Evolutionary conservation across 345 rosid species (phyloP).

Genomic region (Camelina sativa): DNA sequence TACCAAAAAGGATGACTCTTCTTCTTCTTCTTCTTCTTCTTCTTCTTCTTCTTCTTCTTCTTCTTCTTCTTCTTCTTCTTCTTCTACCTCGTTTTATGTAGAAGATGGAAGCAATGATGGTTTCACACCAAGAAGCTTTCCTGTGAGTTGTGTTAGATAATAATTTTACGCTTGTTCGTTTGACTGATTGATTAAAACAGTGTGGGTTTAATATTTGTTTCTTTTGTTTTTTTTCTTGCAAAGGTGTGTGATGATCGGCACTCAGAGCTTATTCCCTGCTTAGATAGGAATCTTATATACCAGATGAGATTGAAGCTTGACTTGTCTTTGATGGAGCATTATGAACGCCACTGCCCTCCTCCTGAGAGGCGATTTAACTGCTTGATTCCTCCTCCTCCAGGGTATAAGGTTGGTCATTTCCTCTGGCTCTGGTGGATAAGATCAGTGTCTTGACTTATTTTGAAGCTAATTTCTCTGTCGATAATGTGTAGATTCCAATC

Average conservation of each 20-base stretch:
- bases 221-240: conserved; percentile 8
- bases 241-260: conserved; percentile 96
- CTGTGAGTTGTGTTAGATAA: conserved; percentile 54
- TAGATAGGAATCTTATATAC: conserved; percentile 86
- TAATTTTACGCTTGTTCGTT: neutral
- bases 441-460: neutral
- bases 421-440: neutral
- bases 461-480: conserved; percentile 11
- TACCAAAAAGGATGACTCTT: conserved; percentile 62
- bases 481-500: conserved; percentile 72
- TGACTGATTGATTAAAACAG: neutral
- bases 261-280: conserved; percentile 95
- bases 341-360: conserved; percentile 96
- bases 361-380: conserved; percentile 93
- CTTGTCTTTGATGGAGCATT: conserved; percentile 95
- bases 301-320: conserved; percentile 94
- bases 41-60: no score
- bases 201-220: neutral
- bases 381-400: conserved; percentile 96
- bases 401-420: conserved; percentile 67
- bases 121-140: conserved; percentile 70
- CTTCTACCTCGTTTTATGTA: conserved; percentile 51
- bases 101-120: conserved; percentile 49
- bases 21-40: no score
- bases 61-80: no score